These are phyloP conservation scores for Triadica sebifera DNA, from an alignment of 345 rosid species.

Conservation along the genomic window DNA sequence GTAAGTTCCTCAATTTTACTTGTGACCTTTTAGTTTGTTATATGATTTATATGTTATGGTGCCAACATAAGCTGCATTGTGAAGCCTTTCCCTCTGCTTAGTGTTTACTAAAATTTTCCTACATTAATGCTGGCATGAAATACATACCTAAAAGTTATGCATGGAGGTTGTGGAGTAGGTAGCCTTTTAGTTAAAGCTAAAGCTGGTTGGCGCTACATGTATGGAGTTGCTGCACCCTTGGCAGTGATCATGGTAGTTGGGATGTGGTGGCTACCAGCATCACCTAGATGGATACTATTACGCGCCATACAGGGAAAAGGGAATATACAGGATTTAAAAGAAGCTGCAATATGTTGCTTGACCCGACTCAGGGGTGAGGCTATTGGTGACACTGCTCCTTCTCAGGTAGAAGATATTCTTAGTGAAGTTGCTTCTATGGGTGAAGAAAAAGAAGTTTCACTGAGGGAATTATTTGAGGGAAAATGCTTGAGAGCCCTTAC, in stretches of 20 bases:
- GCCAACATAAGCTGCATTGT: conserved; percentile 14
- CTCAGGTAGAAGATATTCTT: conserved; percentile 69
- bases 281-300: conserved; percentile 91
- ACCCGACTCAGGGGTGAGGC: conserved; percentile 73
- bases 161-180: conserved; percentile 88
- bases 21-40: conserved; percentile 9
- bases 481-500: conserved; percentile 82
- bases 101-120: neutral
- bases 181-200: conserved; percentile 66
- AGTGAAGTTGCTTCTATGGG: conserved; percentile 61
- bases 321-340: conserved; percentile 54
- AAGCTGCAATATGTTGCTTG: conserved; percentile 58
- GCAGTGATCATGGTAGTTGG: conserved; percentile 87
- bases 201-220: conserved; percentile 97
- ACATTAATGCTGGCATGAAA: neutral
- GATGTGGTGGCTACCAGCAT: conserved; percentile 92
- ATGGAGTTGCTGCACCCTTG: conserved; percentile 69
- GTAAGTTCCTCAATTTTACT: conserved; percentile 54
- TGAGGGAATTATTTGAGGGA: conserved; percentile 66
- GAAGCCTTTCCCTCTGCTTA: conserved; percentile 6
- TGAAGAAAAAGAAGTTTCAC: conserved; percentile 62
- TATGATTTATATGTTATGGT: conserved; percentile 14
- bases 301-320: conserved; percentile 83
- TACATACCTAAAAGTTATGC: conserved; percentile 24
- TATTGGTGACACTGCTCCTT: conserved; percentile 62